A percentile compares a stretch with the other conserved stretches of the same genome.
These are phyloP conservation scores for Ambrosia hybrid DNA, from an alignment of 140 eudicot genomes.

Conservation along the genomic window DNA sequence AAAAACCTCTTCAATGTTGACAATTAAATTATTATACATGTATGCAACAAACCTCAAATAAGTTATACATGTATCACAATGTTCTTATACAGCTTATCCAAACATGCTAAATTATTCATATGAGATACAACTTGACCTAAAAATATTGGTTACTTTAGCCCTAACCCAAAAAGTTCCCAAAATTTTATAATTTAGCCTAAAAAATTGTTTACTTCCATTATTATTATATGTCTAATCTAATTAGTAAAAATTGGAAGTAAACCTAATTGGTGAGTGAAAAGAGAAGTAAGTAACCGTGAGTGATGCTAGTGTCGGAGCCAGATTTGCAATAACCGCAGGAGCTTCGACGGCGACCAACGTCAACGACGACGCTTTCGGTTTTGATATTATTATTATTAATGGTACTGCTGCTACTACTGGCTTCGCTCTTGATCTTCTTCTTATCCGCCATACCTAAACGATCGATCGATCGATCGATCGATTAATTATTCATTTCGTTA, in stretches of 20 bases:
- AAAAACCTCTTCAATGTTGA: neutral
- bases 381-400: conserved; percentile 9
- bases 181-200: neutral
- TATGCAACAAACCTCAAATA: too few relatives aligned
- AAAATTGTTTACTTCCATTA: neutral
- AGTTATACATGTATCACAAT: neutral
- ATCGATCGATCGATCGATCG: conserved; percentile 18
- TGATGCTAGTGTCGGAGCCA: conserved; percentile 56
- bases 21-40: too few relatives aligned
- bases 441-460: conserved; percentile 41
- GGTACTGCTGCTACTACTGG: conserved; percentile 47
- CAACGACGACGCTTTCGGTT: conserved; percentile 67
- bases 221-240: neutral
- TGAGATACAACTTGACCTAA: neutral
- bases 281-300: conserved; percentile 55
- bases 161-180: neutral
- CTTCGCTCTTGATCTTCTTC: conserved; percentile 72
- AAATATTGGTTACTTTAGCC: too few relatives aligned
- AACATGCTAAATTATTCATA: neutral
- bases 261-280: conserved; percentile 18
- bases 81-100: neutral
- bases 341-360: conserved; percentile 76
- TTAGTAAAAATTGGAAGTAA: neutral
- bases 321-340: conserved; percentile 92
- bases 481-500: conserved; percentile 25